Evolutionary conservation across 2,329 filamentous ascomycete genomes (phyloP).

Genomic region (Pseudocercospora cruenta): DNA sequence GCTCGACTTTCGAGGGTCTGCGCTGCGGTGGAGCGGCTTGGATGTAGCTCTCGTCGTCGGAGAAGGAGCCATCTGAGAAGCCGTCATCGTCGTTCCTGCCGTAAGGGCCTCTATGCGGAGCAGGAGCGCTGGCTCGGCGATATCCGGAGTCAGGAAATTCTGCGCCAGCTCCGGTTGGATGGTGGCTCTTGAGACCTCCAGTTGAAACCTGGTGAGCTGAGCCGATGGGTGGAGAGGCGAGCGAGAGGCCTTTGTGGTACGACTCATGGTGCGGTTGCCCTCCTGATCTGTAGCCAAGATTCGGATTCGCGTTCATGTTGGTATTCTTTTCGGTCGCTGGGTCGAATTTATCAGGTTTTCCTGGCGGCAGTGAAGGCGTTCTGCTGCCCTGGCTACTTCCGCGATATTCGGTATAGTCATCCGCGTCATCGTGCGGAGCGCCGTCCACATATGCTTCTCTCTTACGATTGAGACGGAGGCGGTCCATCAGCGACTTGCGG

Average conservation of each 20-base stretch:
- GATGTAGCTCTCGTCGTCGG: conserved; percentile 32
- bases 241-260: conserved; percentile 31
- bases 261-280: not conserved
- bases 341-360: conserved; percentile 17
- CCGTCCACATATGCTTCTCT: conserved; percentile 16
- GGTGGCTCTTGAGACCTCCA: conserved; percentile 6
- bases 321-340: conserved; percentile 19
- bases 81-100: conserved; percentile 22
- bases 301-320: conserved; percentile 19
- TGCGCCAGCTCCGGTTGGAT: not conserved
- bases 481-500: conserved; percentile 28
- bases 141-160: conserved; percentile 26
- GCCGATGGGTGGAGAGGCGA: conserved; percentile 32
- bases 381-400: conserved; percentile 23
- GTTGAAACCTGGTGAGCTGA: conserved; percentile 12
- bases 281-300: conserved; percentile 8
- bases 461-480: conserved; percentile 26
- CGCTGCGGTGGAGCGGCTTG: conserved; percentile 24
- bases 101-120: conserved; percentile 14
- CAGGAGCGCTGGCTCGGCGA: conserved; percentile 19
- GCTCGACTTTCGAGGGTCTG: conserved; percentile 37
- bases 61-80: conserved; percentile 30
- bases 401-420: conserved; percentile 22
- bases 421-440: conserved; percentile 10
- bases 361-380: conserved; percentile 10